Evolutionary conservation across 768 basidiomycete genomes (phyloP), one percentile per base, ranked within the genome.

Genomic region (Punctularia strigosozonata): DNA sequence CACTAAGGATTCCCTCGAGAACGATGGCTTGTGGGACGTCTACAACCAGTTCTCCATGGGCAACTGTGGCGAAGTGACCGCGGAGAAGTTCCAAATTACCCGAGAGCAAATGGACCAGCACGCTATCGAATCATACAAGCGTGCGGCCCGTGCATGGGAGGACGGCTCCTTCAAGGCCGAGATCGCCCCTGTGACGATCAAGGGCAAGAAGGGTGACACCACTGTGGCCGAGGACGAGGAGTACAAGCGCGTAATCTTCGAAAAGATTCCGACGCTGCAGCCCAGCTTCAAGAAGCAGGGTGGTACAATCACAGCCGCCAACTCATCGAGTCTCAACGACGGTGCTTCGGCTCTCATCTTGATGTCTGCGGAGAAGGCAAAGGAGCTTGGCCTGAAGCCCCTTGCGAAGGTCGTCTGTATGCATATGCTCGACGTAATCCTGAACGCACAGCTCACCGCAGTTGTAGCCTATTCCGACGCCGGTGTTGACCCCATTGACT

Each of bases 41-140:
- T 95, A 90, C 74, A 91, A 95, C 71, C 80, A 97, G 62, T 86
- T 89, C 55, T 80, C 90, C 22, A 99, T 99, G 95, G 95, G 95
- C 41, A 88, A 88, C 71, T 98, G 94, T 57, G 94, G 77, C 50
- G 95, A 99, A 63, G 56, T 67, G 50, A 76, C 85, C 21, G 88
- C 91, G 13, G 74, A 71, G 47, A 91, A 91, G 60, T 68, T 80
- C 59, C 61, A 64, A 26, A 92, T 99, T 61, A 69, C 77, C 38
- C 83, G 95, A 31, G 84, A 92, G 61, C 71, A 80, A 20, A 82
- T 86, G 58, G 95, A 99, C 58, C 67, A 73, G 15, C 91, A 90
- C 62, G 89, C 89, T 46, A 80, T 97, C 53, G 88, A 91, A 48
- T 95, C 94, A 3, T 99, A 98, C 67, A 77, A 77, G 57, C 89